Base-by-base conservation (phyloP, 2,329 filamentous ascomycete species). In the Diplodia scrobiculata region DNA sequence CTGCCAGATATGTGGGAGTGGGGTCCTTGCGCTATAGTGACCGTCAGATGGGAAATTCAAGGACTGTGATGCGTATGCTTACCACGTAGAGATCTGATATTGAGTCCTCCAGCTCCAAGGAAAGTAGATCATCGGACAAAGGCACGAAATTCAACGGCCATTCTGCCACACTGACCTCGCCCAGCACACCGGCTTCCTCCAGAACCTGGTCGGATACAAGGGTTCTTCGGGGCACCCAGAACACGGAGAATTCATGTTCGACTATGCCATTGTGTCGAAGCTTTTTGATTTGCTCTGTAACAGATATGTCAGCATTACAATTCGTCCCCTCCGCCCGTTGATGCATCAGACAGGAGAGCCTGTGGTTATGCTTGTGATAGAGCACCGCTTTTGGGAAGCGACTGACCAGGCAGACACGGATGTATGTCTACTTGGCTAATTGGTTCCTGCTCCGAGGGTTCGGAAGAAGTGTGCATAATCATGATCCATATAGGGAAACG, bases 221-320 rank as follows among this genome's bases (percentile, higher is more conserved):
- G 3, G 95, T 98, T 68, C 95, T 90, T 67, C 95, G 88, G 5
- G 96, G 94, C 50, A 96, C 91, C 91, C 95, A 98, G 76, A 97
- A 94, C 72, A 99, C 90, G 69, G 93, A 94, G 76, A 98, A 97
- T 72, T 99, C 94, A 84, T 99, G 95, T 71, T 92, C 91, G 54
- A 89, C 91, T 73, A 92, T 90, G 75, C 90, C 93, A 77, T 95
- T 92, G 73, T 89, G 90, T 73, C 94, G 91, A 67, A 98, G 83
- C 68, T 91, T 89, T 77, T 93, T 94, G 72, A 98, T 92, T 81
- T 98, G 92, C 71, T 91, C 94, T 97, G 74, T 62, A n/a, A 14
- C 73, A 52, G 65, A 70, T 73, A 82, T 86, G 80, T 84, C 80
- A 83, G 83, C 81, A 81, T 78, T 71, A 67, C 68, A 70, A 69